These are phyloP conservation scores for Farysia itapuensis DNA, from an alignment of 1,284 basidiomycete species.

Conservation along the genomic window DNA sequence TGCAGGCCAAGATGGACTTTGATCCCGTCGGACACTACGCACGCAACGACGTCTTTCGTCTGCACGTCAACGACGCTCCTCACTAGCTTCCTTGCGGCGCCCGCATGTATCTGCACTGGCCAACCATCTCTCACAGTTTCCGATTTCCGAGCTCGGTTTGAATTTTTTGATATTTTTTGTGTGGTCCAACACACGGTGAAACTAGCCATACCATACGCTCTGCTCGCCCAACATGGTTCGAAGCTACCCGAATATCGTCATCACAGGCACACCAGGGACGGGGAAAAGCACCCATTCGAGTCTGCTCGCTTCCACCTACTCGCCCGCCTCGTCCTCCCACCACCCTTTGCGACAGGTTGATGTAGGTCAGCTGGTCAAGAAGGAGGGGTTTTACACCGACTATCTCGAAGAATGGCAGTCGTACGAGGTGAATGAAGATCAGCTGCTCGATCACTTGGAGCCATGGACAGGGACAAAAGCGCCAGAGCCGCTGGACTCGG, in stretches of 20 bases:
- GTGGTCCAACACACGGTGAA: too few relatives aligned
- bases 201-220: too few relatives aligned
- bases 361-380: slow-evolving; percentile 84
- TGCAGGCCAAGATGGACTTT: slow-evolving; percentile 73
- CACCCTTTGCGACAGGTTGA: slow-evolving; percentile 70
- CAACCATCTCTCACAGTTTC: too few relatives aligned
- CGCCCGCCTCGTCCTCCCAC: slow-evolving; percentile 1
- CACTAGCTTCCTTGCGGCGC: too few relatives aligned
- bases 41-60: slow-evolving; percentile 64
- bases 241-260: slow-evolving; percentile 75
- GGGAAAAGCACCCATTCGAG: slow-evolving; percentile 85
- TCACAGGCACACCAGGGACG: slow-evolving; percentile 84
- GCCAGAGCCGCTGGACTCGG: slow-evolving; percentile 44
- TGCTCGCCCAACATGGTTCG: slow-evolving; percentile 31
- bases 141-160: too few relatives aligned
- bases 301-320: slow-evolving; percentile 38
- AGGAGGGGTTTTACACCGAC: slow-evolving; percentile 76
- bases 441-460: slow-evolving; percentile 51
- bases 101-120: too few relatives aligned
- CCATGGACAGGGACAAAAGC: slow-evolving; percentile 43
- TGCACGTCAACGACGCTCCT: slow-evolving; percentile 15
- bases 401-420: slow-evolving; percentile 93
- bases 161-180: too few relatives aligned
- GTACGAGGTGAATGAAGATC: slow-evolving; percentile 90
- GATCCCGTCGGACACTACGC: slow-evolving; percentile 73